A percentile compares a stretch with the other conserved stretches of the same genome.
These are phyloP conservation scores for Volvox africanus DNA, from an alignment of 139 green algal genomes.

Conservation along the genomic window DNA sequence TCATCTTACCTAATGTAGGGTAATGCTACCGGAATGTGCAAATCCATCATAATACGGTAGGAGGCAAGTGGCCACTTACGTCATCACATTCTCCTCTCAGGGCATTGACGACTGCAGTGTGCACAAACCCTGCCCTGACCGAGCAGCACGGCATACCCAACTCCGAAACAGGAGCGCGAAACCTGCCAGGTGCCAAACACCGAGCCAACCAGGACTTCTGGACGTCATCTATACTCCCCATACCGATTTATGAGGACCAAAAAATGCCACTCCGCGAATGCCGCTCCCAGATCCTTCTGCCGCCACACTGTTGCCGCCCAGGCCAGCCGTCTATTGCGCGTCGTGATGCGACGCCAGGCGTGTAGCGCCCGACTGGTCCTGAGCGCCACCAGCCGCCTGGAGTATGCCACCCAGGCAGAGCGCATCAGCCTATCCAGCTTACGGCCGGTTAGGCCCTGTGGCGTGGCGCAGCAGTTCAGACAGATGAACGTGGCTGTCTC, in stretches of 20 bases:
- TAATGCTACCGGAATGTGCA: too few relatives aligned
- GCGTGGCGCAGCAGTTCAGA: neutral
- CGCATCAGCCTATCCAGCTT: conserved; percentile 42
- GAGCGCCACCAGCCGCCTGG: neutral
- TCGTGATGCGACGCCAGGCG: conserved; percentile 34
- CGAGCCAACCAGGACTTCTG: too few relatives aligned
- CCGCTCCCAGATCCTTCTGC: conserved; percentile 4
- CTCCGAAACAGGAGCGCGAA: neutral
- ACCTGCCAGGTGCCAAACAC: too few relatives aligned
- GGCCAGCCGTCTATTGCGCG: conserved; percentile 32
- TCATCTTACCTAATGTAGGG: too few relatives aligned
- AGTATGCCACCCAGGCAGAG: neutral
- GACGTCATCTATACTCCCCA: too few relatives aligned
- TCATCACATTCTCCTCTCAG: too few relatives aligned
- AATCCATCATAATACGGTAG: too few relatives aligned
- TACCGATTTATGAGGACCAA: neutral
- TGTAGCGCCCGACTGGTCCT: conserved; percentile 36
- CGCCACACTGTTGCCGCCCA: conserved; percentile 49
- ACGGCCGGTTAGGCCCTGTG: conserved; percentile 39
- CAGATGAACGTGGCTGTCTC: too few relatives aligned
- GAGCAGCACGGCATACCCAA: too few relatives aligned
- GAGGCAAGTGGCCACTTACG: too few relatives aligned
- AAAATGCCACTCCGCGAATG: conserved; percentile 30
- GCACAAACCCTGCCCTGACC: too few relatives aligned
- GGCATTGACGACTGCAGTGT: too few relatives aligned